A percentile compares a stretch with the other conserved stretches of the same genome.
Conservation (phyloP, 495 filamentous ascomycete genomes). For the Penicillium antarcticum region DNA sequence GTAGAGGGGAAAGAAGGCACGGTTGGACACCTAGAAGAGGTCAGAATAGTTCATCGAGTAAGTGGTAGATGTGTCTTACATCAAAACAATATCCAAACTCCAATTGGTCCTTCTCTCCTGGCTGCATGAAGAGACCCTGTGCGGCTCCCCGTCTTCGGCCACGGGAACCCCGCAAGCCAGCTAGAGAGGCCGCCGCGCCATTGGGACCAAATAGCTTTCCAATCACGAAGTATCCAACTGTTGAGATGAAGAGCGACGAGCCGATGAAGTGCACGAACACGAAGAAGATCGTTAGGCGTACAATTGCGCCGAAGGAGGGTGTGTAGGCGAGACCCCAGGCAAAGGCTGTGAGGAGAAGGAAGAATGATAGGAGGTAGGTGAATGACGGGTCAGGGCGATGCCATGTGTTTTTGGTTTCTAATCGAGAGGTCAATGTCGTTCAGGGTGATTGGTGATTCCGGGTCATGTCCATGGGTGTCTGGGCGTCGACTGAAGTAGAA, state of each 20-base stretch:
- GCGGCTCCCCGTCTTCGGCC: slow-evolving; percentile 47
- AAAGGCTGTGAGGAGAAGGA: slow-evolving; percentile 67
- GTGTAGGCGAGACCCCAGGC: slow-evolving; percentile 73
- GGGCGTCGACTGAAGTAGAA: slow-evolving; percentile 2
- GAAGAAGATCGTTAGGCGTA: slow-evolving; percentile 62
- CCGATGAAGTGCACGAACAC: slow-evolving; percentile 66
- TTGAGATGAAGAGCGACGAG: slow-evolving; percentile 57
- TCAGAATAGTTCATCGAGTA: background rate
- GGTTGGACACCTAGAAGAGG: slow-evolving; percentile 56
- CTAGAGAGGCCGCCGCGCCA: slow-evolving; percentile 38
- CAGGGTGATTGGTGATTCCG: background rate
- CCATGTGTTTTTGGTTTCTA: slow-evolving; percentile 77
- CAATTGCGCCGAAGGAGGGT: slow-evolving; percentile 48
- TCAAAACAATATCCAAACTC: slow-evolving; percentile 83
- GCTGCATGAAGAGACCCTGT: slow-evolving; percentile 56
- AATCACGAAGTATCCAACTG: slow-evolving; percentile 61
- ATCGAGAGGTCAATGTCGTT: slow-evolving; percentile 9
- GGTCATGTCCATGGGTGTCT: background rate
- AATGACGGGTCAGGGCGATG: slow-evolving; percentile 75
- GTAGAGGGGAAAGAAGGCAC: slow-evolving; percentile 73
- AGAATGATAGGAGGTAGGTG: slow-evolving; percentile 73
- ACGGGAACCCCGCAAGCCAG: slow-evolving; percentile 40
- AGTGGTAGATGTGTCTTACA: slow-evolving; percentile 37
- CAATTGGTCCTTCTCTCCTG: slow-evolving; percentile 54
- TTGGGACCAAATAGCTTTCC: slow-evolving; percentile 60